phyloP scores from a whole-genome alignment of 1,284 basidiomycete species.

The Tremellales sp. region DNA sequence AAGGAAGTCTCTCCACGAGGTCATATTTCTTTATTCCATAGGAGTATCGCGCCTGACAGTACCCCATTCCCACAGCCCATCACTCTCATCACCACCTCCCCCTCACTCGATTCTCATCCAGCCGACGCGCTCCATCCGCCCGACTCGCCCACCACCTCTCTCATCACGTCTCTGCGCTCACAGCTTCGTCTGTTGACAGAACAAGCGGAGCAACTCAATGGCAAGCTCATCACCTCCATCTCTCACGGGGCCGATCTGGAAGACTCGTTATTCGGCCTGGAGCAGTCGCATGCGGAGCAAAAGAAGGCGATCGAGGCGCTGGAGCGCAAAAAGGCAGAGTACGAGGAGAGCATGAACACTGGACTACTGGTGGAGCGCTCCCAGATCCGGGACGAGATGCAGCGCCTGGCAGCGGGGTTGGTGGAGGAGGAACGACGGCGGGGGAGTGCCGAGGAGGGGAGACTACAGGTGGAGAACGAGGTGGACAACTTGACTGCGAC shows the following conservation, averaged over 20 bases:
- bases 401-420: slow-evolving; percentile 85
- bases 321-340: slow-evolving; percentile 51
- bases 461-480: slow-evolving; percentile 74
- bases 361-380: slow-evolving; percentile 88
- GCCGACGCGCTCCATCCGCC: slow-evolving; percentile 38
- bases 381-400: slow-evolving; percentile 88
- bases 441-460: slow-evolving; percentile 82
- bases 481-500: slow-evolving; percentile 89
- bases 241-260: slow-evolving; percentile 89
- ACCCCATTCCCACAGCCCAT: too few relatives aligned
- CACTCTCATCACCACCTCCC: slow-evolving; percentile 7
- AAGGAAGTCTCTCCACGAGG: too few relatives aligned
- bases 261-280: slow-evolving; percentile 70
- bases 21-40: too few relatives aligned
- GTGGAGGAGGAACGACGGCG: slow-evolving; percentile 89
- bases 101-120: slow-evolving; percentile 17
- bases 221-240: slow-evolving; percentile 87
- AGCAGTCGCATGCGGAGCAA: slow-evolving; percentile 20
- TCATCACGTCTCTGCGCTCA: slow-evolving; percentile 70
- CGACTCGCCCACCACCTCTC: slow-evolving; percentile 46
- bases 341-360: slow-evolving; percentile 55
- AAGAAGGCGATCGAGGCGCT: slow-evolving; percentile 72
- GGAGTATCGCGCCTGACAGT: too few relatives aligned
- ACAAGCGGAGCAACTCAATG: slow-evolving; percentile 85
- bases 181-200: slow-evolving; percentile 82